These are phyloP conservation scores for Saraca asoca DNA, from an alignment of 331 rosid species.

Conservation along the genomic window DNA sequence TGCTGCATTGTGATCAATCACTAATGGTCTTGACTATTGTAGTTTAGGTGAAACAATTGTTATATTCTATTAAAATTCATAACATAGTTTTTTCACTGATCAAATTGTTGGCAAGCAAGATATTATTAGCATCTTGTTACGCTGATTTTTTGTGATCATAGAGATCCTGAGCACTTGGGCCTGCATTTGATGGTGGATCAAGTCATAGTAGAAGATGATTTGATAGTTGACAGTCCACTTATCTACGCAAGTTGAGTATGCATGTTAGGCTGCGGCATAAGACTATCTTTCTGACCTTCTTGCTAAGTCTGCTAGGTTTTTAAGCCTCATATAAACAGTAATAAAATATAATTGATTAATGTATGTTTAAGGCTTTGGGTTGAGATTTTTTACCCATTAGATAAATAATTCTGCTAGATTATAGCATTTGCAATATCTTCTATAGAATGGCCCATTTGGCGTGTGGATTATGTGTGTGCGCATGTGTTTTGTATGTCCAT, in stretches of 20 bases:
- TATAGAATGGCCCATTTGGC: not conserved
- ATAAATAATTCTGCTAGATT: slow-evolving; percentile 1
- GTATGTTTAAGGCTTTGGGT: not conserved
- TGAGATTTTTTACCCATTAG: slow-evolving; percentile 7
- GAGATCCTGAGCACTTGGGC: slow-evolving; percentile 13
- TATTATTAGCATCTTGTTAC: slow-evolving; percentile 6
- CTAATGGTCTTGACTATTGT: slow-evolving; percentile 4
- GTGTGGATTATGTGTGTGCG: not conserved
- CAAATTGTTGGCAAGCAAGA: slow-evolving; percentile 2
- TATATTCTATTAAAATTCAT: slow-evolving; percentile 13
- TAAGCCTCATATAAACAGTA: not conserved
- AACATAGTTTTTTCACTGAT: slow-evolving; percentile 1
- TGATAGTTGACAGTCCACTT: not conserved
- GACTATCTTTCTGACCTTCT: slow-evolving; percentile 2
- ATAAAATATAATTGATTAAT: not conserved
- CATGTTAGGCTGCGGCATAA: slow-evolving; percentile 2
- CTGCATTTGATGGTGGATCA: slow-evolving; percentile 21
- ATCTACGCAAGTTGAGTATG: not conserved
- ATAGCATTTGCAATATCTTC: slow-evolving; percentile 1
- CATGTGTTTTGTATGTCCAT: not conserved
- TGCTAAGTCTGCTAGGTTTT: slow-evolving; percentile 1
- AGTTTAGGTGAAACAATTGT: not conserved
- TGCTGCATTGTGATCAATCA: slow-evolving; percentile 4
- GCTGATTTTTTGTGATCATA: slow-evolving; percentile 18
- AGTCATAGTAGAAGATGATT: not conserved